Evolutionary conservation across 2,329 filamentous ascomycete genomes (phyloP).

Genomic region (Lachnellula occidentalis): DNA sequence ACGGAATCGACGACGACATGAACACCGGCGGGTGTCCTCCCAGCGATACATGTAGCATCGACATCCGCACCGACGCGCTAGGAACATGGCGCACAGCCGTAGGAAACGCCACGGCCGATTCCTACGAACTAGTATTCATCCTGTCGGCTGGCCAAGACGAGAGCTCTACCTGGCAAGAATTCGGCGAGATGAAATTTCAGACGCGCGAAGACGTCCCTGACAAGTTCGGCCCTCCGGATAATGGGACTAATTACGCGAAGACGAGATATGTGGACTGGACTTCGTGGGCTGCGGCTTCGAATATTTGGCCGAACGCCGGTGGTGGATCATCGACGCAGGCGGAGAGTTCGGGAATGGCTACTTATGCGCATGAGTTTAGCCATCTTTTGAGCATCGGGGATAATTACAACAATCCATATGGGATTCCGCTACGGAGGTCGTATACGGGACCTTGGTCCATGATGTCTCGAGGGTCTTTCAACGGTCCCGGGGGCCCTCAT

Average conservation of each 20-base stretch:
- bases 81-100: constrained; percentile 11
- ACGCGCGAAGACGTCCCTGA: constrained; percentile 12
- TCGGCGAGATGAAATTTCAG: constrained; percentile 17
- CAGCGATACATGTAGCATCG: constrained; percentile 4
- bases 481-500: constrained; percentile 15
- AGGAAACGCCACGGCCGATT: constrained; percentile 4
- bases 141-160: constrained; percentile 14
- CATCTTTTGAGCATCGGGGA: constrained; percentile 15
- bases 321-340: constrained; percentile 4
- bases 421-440: constrained; percentile 5
- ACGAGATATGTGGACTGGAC: constrained; percentile 14
- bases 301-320: constrained; percentile 10
- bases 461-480: constrained; percentile 14
- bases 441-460: constrained; percentile 14
- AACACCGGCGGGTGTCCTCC: constrained; percentile 8
- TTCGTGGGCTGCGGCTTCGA: constrained; percentile 9
- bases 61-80: constrained; percentile 11
- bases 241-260: constrained; percentile 11
- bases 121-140: constrained; percentile 13
- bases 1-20: constrained; percentile 7
- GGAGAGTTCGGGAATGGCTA: constrained; percentile 12
- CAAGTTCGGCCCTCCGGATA: constrained; percentile 10
- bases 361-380: constrained; percentile 13
- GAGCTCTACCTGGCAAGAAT: constrained; percentile 15
- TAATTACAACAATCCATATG: constrained; percentile 15